Conservation (phyloP, 331 rosid genomes). For the Cydonia oblonga region DNA sequence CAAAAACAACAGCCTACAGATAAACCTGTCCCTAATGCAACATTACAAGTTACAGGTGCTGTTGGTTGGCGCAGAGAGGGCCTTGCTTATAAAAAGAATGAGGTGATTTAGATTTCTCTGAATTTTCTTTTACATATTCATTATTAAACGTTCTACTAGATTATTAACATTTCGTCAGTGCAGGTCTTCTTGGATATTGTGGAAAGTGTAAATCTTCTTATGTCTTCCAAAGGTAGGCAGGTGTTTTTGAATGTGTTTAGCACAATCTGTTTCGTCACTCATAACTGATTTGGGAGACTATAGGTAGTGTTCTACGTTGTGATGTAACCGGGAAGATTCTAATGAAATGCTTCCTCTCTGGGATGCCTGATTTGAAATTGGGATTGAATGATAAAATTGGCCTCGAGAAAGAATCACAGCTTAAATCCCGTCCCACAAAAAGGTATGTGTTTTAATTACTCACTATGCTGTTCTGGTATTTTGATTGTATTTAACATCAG, state of each 20-base stretch:
- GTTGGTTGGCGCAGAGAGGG: constrained; percentile 99
- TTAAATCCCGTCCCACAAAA: constrained; percentile 86
- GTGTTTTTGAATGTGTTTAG: constrained; percentile 4
- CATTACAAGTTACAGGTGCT: constrained; percentile 98
- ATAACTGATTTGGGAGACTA: constrained; percentile 16
- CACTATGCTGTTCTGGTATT: neutral
- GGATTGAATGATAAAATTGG: constrained; percentile 97
- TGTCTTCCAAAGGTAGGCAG: constrained; percentile 90
- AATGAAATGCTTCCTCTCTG: constrained; percentile 98
- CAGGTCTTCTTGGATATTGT: constrained; percentile 98
- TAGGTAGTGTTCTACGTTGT: constrained; percentile 90
- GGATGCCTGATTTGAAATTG: constrained; percentile 98
- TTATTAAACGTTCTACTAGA: neutral
- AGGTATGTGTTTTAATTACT: constrained; percentile 42
- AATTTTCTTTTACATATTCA: neutral
- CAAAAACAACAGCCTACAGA: constrained; percentile 48
- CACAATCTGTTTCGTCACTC: constrained; percentile 10
- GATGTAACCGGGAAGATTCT: constrained; percentile 96
- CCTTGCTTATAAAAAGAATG: constrained; percentile 90
- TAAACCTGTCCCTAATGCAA: constrained; percentile 92
- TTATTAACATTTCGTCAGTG: constrained; percentile 2
- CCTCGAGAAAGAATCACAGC: constrained; percentile 91
- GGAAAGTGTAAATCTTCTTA: constrained; percentile 96
- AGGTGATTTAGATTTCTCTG: constrained; percentile 33
- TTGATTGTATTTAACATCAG: neutral